These are phyloP conservation scores for Diaporthe nobilis DNA, from an alignment of 2,329 filamentous ascomycete genomes.

Conservation along the genomic window DNA sequence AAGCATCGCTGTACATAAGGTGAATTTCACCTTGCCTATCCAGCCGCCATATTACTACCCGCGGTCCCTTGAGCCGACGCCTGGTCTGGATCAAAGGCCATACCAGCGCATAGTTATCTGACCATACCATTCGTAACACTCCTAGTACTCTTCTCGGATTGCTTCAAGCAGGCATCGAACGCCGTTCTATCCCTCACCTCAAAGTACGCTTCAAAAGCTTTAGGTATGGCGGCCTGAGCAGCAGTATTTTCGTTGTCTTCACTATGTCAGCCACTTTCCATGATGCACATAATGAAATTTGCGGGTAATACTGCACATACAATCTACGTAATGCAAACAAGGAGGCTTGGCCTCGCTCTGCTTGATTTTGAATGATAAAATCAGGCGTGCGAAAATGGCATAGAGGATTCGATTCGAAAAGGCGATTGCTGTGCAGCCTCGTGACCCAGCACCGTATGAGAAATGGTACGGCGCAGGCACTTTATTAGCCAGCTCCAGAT, in stretches of 20 bases:
- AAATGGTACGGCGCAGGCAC: slow-evolving; percentile 44
- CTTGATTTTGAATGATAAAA: slow-evolving; percentile 43
- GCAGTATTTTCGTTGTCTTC: slow-evolving; percentile 44
- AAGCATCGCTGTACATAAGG: neutral
- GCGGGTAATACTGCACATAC: neutral
- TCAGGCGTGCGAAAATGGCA: slow-evolving; percentile 44
- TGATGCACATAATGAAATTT: rapidly evolving
- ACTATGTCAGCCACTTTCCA: neutral
- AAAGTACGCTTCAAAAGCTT: slow-evolving; percentile 25
- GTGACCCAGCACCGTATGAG: slow-evolving; percentile 44
- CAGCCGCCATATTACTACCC: no score
- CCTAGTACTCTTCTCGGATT: neutral
- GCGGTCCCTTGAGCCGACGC: neutral
- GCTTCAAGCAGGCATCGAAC: slow-evolving; percentile 16
- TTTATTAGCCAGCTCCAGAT: slow-evolving; percentile 18
- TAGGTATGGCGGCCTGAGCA: slow-evolving; percentile 26
- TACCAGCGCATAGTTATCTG: neutral
- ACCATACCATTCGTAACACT: slow-evolving; percentile 33
- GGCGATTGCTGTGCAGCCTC: slow-evolving; percentile 45
- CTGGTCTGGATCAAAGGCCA: neutral
- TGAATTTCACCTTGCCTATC: neutral
- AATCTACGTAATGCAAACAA: slow-evolving; percentile 42
- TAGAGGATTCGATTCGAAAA: slow-evolving; percentile 46
- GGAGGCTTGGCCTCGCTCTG: slow-evolving; percentile 34
- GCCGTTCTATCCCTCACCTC: slow-evolving; percentile 8